Conservation (phyloP, 768 basidiomycete genomes). For the Tulasnella sp. region DNA sequence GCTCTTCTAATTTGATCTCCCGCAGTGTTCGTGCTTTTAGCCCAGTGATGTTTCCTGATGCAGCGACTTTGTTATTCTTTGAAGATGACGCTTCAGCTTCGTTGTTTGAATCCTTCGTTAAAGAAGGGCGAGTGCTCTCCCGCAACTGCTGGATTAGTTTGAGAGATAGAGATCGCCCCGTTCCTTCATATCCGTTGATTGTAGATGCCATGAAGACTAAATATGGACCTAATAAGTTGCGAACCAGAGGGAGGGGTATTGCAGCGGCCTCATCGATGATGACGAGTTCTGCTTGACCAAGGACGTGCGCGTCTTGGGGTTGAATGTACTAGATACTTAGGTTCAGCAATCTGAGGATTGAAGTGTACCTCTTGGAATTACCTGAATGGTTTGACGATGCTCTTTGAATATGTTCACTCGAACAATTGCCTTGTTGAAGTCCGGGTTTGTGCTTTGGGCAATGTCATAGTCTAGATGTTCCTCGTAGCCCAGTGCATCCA, state of each 20-base stretch:
- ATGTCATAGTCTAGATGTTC: slow-evolving; percentile 98
- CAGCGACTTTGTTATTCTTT: slow-evolving; percentile 24
- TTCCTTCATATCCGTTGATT: slow-evolving; percentile 98
- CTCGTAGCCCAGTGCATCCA: slow-evolving; percentile 90
- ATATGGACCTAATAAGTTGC: slow-evolving; percentile 84
- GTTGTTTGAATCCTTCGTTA: slow-evolving; percentile 44
- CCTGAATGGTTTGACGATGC: slow-evolving; percentile 94
- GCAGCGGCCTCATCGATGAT: slow-evolving; percentile 98
- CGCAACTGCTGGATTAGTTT: slow-evolving; percentile 96
- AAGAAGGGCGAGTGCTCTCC: slow-evolving; percentile 71
- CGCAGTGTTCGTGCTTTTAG: slow-evolving; percentile 64
- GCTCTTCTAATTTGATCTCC: slow-evolving; percentile 89
- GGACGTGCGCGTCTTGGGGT: slow-evolving; percentile 93
- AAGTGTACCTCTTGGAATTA: slow-evolving; percentile 25
- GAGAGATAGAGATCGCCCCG: slow-evolving; percentile 93
- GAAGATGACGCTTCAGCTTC: slow-evolving; percentile 32
- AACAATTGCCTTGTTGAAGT: slow-evolving; percentile 90
- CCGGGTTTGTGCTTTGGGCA: slow-evolving; percentile 84
- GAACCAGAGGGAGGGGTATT: slow-evolving; percentile 90
- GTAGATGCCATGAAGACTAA: slow-evolving; percentile 99
- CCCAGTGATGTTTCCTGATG: slow-evolving; percentile 28
- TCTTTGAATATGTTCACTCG: slow-evolving; percentile 86
- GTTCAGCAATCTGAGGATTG: not conserved
- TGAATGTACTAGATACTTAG: slow-evolving; percentile 69
- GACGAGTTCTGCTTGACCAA: slow-evolving; percentile 93